A percentile compares a stretch with the other conserved stretches of the same genome.
These are phyloP conservation scores for Nowakowskiella sp. DNA, from an alignment of 192 early-diverging fungal species.

Conservation along the genomic window DNA sequence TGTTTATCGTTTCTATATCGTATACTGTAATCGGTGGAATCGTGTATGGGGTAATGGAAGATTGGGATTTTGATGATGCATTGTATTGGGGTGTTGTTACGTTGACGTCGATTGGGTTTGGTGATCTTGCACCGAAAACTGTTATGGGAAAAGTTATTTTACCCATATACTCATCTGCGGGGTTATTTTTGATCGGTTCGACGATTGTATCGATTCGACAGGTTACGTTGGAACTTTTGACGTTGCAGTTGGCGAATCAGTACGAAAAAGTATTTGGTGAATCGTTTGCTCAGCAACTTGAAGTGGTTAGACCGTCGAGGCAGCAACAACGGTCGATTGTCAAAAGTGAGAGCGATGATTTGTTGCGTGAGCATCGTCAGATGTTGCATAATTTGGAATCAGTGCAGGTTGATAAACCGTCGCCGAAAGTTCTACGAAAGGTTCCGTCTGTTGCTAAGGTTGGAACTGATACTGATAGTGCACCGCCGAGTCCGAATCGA, in stretches of 20 bases:
- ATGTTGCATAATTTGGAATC: too few relatives aligned
- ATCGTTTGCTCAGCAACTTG: too few relatives aligned
- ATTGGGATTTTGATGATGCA: constrained; percentile 42
- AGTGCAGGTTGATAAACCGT: too few relatives aligned
- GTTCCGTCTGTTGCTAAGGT: too few relatives aligned
- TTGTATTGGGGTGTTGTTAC: constrained; percentile 19
- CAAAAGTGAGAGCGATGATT: too few relatives aligned
- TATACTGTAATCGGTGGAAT: constrained; percentile 21
- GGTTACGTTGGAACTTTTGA: constrained; percentile 38
- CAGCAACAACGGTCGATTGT: too few relatives aligned
- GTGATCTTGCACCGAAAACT: constrained; percentile 32
- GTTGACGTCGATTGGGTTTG: constrained; percentile 38
- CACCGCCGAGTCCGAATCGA: too few relatives aligned
- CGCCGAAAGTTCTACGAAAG: too few relatives aligned
- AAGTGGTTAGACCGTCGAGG: too few relatives aligned
- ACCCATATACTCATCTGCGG: constrained; percentile 20
- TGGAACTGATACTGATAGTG: too few relatives aligned
- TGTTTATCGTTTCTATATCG: constrained; percentile 28
- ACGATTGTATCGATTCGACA: constrained; percentile 39
- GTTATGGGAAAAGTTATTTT: constrained; percentile 20
- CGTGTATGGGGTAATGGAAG: constrained; percentile 31
- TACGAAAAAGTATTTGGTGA: too few relatives aligned
- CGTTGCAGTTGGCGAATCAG: constrained; percentile 12
- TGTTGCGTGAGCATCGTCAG: too few relatives aligned
- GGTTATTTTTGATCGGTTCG: constrained; percentile 30